phyloP scores from a whole-genome alignment of 1,139 yeast genomes.

The Suhomyces atakaporum region DNA sequence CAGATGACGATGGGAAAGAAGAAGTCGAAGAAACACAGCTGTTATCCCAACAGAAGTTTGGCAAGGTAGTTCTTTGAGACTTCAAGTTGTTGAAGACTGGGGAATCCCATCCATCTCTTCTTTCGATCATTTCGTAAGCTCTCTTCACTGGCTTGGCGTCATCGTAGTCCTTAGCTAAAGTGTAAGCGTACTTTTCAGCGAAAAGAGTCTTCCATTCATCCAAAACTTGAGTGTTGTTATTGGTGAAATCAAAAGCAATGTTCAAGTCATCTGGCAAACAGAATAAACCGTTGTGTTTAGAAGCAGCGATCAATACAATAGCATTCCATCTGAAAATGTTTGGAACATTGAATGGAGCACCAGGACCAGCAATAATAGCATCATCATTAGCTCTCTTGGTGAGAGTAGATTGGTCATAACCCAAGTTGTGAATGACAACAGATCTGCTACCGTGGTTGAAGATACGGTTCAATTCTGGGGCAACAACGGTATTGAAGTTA shows the following conservation, averaged over 20 bases:
- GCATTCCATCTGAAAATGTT: constrained; percentile 30
- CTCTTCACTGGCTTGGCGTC: constrained; percentile 11
- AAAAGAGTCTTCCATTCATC: constrained; percentile 21
- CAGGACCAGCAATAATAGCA: constrained; percentile 14
- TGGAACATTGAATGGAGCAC: constrained; percentile 12
- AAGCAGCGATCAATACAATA: constrained; percentile 26
- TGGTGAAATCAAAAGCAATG: constrained; percentile 25
- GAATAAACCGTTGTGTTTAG: constrained; percentile 22
- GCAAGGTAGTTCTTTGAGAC: constrained; percentile 22
- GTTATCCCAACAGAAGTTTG: constrained; percentile 34
- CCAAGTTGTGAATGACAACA: constrained; percentile 12
- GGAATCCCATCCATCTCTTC: constrained; percentile 6
- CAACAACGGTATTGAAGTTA: constrained; percentile 19
- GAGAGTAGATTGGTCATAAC: constrained; percentile 12
- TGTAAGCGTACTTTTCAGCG: constrained; percentile 19
- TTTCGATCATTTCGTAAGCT: constrained; percentile 3
- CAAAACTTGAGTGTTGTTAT: constrained; percentile 15
- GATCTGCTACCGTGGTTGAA: constrained; percentile 9
- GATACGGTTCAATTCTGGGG: constrained; percentile 14
- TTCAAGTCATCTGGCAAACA: constrained; percentile 34
- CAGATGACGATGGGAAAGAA: constrained; percentile 13
- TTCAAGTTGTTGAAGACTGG: constrained; percentile 20
- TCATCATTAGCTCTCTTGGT: constrained; percentile 12
- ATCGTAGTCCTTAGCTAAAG: constrained; percentile 14
- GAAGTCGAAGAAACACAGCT: constrained; percentile 14